phyloP scores from a whole-genome alignment of 2,329 filamentous ascomycete genomes.

The Aspergillus fumigatus region DNA sequence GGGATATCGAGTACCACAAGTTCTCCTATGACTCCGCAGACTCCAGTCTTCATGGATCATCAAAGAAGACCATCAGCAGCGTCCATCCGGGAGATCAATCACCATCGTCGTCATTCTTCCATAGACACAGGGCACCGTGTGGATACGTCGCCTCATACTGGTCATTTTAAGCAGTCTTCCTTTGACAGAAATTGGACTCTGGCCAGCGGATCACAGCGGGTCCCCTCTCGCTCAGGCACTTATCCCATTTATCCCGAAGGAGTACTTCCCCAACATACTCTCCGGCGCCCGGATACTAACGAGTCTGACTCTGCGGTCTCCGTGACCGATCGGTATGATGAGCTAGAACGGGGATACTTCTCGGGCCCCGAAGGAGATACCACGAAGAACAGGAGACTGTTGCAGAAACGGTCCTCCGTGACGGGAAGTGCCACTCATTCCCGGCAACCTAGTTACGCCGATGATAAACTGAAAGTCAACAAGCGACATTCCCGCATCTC shows the following conservation, averaged over 20 bases:
- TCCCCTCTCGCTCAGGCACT: constrained; percentile 31
- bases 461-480: constrained; percentile 65
- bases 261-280: constrained; percentile 13
- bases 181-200: constrained; percentile 58
- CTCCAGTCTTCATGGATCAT: constrained; percentile 40
- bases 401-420: constrained; percentile 64
- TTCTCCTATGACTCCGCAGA: constrained; percentile 43
- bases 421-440: constrained; percentile 51
- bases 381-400: constrained; percentile 64
- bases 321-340: constrained; percentile 40
- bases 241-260: constrained; percentile 22
- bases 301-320: constrained; percentile 30
- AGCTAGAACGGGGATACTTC: constrained; percentile 86
- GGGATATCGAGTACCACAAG: constrained; percentile 29
- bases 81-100: constrained; percentile 74
- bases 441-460: constrained; percentile 69
- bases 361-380: constrained; percentile 81
- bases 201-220: constrained; percentile 34
- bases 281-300: constrained; percentile 19
- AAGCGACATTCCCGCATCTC: constrained; percentile 73
- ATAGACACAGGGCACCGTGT: constrained; percentile 60
- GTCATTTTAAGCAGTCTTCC: constrained; percentile 54
- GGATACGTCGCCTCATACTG: constrained; percentile 25
- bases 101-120: constrained; percentile 82
- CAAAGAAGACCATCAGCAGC: constrained; percentile 66